phyloP scores from a whole-genome alignment of 2,329 filamentous ascomycete genomes.

The Ophiostoma triangulosporum region DNA sequence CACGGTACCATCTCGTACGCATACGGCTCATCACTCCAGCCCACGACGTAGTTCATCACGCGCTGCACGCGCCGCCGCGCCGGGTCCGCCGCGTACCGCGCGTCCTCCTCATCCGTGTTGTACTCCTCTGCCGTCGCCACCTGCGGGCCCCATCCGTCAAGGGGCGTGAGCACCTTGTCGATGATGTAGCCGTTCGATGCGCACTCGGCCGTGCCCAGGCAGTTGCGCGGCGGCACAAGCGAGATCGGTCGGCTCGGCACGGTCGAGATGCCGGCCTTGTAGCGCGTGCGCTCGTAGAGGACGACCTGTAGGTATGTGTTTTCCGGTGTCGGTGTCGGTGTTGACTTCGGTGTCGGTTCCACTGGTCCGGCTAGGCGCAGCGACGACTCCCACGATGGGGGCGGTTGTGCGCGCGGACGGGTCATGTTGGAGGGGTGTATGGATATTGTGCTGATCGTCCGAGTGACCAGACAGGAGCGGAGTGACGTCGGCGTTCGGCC shows the following conservation, averaged over 20 bases:
- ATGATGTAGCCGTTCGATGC: constrained; percentile 40
- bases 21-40: constrained; percentile 36
- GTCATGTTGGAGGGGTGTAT: too few relatives aligned
- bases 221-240: constrained; percentile 36
- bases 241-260: constrained; percentile 31
- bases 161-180: constrained; percentile 35
- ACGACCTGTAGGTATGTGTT: constrained; percentile 19
- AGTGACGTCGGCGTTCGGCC: background rate
- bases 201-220: constrained; percentile 34
- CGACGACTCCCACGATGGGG: background rate
- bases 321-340: background rate
- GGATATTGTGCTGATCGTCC: background rate
- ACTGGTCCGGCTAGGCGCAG: background rate
- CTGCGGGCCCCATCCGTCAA: constrained; percentile 6
- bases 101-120: constrained; percentile 5
- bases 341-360: background rate
- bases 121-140: constrained; percentile 1
- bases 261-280: constrained; percentile 31
- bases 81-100: background rate
- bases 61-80: constrained; percentile 16
- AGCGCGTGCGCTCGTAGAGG: constrained; percentile 22
- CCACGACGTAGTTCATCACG: constrained; percentile 39
- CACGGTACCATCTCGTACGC: constrained; percentile 32
- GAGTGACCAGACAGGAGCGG: too few relatives aligned
- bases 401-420: background rate